Conservation (phyloP, 2,329 filamentous ascomycete genomes). For the Aspergillus fischeri region DNA sequence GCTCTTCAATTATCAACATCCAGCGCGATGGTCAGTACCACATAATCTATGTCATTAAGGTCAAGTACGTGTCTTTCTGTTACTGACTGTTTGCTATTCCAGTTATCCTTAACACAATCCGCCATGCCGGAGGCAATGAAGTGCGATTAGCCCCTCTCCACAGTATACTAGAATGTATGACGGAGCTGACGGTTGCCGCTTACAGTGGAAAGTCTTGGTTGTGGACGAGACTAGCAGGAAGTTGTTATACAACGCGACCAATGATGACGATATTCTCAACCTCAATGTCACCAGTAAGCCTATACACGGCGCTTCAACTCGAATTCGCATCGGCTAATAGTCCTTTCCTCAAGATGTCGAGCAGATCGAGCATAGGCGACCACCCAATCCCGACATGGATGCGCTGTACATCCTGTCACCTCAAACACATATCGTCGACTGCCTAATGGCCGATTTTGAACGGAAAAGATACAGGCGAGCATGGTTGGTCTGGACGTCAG, state of each 20-base stretch:
- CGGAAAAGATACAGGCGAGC: conserved; percentile 72
- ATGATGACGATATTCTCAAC: conserved; percentile 95
- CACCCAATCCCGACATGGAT: conserved; percentile 83
- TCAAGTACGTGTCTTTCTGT: background rate
- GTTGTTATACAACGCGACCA: conserved; percentile 84
- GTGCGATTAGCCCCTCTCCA: conserved; percentile 46
- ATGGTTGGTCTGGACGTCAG: conserved; percentile 79
- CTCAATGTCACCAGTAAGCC: conserved; percentile 87
- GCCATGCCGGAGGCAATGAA: conserved; percentile 74
- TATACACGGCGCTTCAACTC: background rate
- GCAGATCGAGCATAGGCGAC: conserved; percentile 80
- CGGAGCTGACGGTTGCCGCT: conserved; percentile 23
- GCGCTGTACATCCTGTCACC: conserved; percentile 90
- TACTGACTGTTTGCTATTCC: conserved; percentile 12
- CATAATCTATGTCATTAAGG: background rate
- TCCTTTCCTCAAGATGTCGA: conserved; percentile 68
- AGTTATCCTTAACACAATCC: conserved; percentile 73
- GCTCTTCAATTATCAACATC: conserved; percentile 76
- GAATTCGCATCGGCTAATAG: conserved; percentile 11
- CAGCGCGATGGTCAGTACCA: conserved; percentile 66
- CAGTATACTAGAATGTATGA: conserved; percentile 20
- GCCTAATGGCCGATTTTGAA: conserved; percentile 88
- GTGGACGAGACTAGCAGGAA: conserved; percentile 79
- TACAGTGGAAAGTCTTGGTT: conserved; percentile 93
- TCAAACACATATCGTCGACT: conserved; percentile 83